These are phyloP conservation scores for Candida chauliodis DNA, from an alignment of 805 yeast genomes.

Conservation along the genomic window DNA sequence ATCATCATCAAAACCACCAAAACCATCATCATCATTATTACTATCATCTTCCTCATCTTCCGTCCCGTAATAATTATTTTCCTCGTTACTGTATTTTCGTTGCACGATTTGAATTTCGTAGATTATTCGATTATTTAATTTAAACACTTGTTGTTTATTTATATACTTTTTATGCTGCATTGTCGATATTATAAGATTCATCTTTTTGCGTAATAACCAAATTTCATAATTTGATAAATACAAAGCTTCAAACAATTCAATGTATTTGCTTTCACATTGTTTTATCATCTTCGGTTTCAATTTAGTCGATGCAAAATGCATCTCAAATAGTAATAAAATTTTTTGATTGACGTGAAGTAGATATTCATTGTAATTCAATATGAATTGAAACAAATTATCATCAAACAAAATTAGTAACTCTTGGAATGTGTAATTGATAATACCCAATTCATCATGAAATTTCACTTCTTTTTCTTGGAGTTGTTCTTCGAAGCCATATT, in stretches of 20 bases:
- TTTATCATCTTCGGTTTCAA: constrained; percentile 1
- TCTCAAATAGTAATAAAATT: constrained; percentile 3
- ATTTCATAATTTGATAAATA: constrained; percentile 4
- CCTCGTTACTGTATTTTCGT: constrained; percentile 2
- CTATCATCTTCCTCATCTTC: neutral
- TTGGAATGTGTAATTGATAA: constrained; percentile 1
- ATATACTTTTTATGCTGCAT: constrained; percentile 7
- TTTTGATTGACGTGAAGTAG: neutral
- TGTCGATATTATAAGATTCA: constrained; percentile 7
- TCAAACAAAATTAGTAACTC: constrained; percentile 6
- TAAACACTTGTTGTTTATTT: constrained; percentile 2
- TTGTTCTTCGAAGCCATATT: neutral
- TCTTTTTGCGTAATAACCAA: constrained; percentile 8
- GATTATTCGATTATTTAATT: constrained; percentile 6
- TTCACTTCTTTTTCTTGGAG: neutral
- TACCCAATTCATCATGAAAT: constrained; percentile 6
- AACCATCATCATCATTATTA: neutral
- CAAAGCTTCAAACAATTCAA: constrained; percentile 4
- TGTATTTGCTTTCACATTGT: constrained; percentile 2
- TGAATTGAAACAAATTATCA: constrained; percentile 4
- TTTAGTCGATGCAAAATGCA: constrained; percentile 1
- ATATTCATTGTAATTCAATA: constrained; percentile 2
- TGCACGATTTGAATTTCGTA: constrained; percentile 7
- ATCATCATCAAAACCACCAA: neutral
- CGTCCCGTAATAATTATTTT: neutral